These are phyloP conservation scores for Cryptococcus amylolentus DNA, from an alignment of 1,284 basidiomycete species.

Conservation along the genomic window DNA sequence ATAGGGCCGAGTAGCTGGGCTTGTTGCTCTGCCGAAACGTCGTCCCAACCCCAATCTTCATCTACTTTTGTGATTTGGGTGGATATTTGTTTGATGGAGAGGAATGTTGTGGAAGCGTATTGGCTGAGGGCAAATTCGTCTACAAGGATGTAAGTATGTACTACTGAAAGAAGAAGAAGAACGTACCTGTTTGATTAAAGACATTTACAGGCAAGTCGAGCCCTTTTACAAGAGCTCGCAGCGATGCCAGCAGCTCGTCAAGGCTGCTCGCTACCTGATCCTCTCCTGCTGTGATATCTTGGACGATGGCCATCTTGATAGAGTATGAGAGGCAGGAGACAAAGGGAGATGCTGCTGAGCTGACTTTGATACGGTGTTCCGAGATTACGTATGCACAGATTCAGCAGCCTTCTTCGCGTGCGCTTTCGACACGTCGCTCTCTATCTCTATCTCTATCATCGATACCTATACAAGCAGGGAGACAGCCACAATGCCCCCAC, in stretches of 20 bases:
- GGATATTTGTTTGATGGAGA: constrained; percentile 7
- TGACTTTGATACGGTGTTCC: too few relatives aligned
- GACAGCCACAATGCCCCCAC: too few relatives aligned
- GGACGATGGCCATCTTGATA: constrained; percentile 30
- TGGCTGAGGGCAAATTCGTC: too few relatives aligned
- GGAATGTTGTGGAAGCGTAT: constrained; percentile 7
- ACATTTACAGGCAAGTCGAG: constrained; percentile 27
- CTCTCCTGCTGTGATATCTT: constrained; percentile 27
- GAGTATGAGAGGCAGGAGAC: not conserved
- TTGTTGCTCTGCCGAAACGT: constrained; percentile 24
- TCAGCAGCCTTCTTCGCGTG: too few relatives aligned
- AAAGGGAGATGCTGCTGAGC: not conserved
- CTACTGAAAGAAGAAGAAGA: not conserved
- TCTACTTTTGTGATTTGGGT: constrained; percentile 2
- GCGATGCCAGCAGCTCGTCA: constrained; percentile 11
- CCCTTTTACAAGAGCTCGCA: constrained; percentile 15
- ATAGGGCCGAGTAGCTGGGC: constrained; percentile 18
- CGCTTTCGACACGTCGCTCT: too few relatives aligned
- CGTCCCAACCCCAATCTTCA: constrained; percentile 14
- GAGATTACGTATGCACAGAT: too few relatives aligned
- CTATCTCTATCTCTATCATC: too few relatives aligned
- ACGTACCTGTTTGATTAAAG: constrained; percentile 27
- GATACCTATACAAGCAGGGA: too few relatives aligned
- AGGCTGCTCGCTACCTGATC: constrained; percentile 1
- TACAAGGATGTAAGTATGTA: not conserved